These are phyloP conservation scores for Stellera chamaejasme DNA, from an alignment of 345 rosid species.

Conservation along the genomic window DNA sequence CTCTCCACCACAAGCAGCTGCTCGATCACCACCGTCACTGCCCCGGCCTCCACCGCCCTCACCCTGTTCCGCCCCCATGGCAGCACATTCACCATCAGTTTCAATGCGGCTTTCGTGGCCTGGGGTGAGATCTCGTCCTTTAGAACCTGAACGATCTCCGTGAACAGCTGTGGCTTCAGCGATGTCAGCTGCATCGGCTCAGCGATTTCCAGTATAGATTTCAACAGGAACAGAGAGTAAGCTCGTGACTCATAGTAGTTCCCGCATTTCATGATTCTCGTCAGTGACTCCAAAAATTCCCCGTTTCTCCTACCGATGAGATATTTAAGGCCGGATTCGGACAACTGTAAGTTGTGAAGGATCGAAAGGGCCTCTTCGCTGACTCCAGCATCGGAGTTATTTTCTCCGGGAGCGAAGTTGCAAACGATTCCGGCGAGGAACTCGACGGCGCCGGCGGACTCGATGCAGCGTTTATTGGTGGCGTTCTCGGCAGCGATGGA, in stretches of 20 bases:
- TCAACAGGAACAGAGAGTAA: constrained; percentile 34
- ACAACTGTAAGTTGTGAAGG: constrained; percentile 50
- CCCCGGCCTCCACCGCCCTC: constrained; percentile 55
- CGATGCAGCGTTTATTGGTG: constrained; percentile 62
- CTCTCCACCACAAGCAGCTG: constrained; percentile 47
- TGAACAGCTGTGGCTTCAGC: constrained; percentile 28
- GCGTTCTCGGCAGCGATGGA: constrained; percentile 44
- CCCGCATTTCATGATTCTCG: constrained; percentile 36
- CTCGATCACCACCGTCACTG: constrained; percentile 42
- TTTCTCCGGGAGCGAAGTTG: constrained; percentile 6
- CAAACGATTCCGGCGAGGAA: constrained; percentile 40
- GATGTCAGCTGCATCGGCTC: constrained; percentile 44
- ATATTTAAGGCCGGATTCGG: constrained; percentile 51
- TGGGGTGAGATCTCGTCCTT: constrained; percentile 46
- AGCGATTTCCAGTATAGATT: constrained; percentile 40
- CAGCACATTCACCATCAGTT: constrained; percentile 32
- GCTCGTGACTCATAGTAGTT: constrained; percentile 44
- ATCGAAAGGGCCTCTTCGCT: constrained; percentile 55
- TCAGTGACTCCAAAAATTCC: constrained; percentile 40
- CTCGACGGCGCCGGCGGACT: constrained; percentile 60
- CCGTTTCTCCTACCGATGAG: constrained; percentile 37
- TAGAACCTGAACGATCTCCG: constrained; percentile 40
- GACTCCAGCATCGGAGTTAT: constrained; percentile 10
- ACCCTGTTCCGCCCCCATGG: constrained; percentile 71
- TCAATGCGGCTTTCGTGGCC: constrained; percentile 54